Conservation (phyloP, 352 stramenopile genomes). For the Phytophthora parvispora region DNA sequence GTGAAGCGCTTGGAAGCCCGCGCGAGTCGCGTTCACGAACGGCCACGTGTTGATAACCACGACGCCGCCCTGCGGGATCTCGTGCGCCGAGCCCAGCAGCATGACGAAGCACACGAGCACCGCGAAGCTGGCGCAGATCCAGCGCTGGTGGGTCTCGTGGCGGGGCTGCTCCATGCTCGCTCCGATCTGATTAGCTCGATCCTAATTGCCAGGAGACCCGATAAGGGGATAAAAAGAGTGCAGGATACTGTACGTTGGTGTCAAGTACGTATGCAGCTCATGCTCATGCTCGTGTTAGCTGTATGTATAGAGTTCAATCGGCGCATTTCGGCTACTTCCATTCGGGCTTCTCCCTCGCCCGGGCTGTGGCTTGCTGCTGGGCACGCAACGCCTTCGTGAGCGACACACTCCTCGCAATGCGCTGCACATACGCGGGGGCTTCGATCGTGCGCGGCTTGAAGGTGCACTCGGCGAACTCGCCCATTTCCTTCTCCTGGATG, state of each 20-base stretch:
- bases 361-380: constrained; percentile 54
- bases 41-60: constrained; percentile 91
- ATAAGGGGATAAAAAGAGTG: neutral
- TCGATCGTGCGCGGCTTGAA: constrained; percentile 90
- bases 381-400: constrained; percentile 76
- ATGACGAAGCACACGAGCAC: constrained; percentile 40
- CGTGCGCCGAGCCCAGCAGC: constrained; percentile 35
- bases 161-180: constrained; percentile 29
- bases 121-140: constrained; percentile 41
- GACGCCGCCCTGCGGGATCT: constrained; percentile 35
- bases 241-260: neutral
- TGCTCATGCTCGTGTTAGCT: neutral
- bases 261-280: neutral
- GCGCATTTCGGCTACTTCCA: constrained; percentile 74
- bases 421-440: constrained; percentile 84
- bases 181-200: neutral
- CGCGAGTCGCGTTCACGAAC: constrained; percentile 78
- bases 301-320: too few species aligned
- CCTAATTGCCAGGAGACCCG: neutral
- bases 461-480: constrained; percentile 87
- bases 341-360: constrained; percentile 63
- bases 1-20: constrained; percentile 64
- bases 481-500: constrained; percentile 83
- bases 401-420: constrained; percentile 82
- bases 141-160: constrained; percentile 37